phyloP scores from a whole-genome alignment of 352 stramenopile species.

The Pythium vanterpoolii region DNA sequence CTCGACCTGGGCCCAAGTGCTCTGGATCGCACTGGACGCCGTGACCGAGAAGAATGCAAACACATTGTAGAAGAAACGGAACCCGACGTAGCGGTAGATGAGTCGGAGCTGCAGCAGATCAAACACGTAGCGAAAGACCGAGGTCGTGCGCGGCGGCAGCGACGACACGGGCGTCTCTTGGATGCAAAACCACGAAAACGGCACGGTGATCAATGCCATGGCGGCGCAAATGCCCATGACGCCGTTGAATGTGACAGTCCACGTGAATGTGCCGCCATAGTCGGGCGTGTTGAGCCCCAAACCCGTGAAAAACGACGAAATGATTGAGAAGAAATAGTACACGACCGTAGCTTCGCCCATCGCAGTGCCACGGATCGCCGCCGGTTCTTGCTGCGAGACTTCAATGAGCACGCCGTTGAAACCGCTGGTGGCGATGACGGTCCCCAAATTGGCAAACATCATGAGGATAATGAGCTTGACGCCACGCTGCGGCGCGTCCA shows the following conservation, averaged over 20 bases:
- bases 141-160: slow-evolving; percentile 20
- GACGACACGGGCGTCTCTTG: slow-evolving; percentile 29
- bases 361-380: slow-evolving; percentile 38
- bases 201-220: slow-evolving; percentile 30
- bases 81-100: slow-evolving; percentile 25
- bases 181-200: slow-evolving; percentile 51
- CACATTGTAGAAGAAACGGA: slow-evolving; percentile 28
- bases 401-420: slow-evolving; percentile 52
- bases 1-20: slow-evolving; percentile 49
- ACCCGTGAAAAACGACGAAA: slow-evolving; percentile 46
- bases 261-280: slow-evolving; percentile 51
- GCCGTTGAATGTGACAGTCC: slow-evolving; percentile 43
- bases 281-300: slow-evolving; percentile 56
- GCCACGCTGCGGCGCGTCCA: slow-evolving; percentile 33
- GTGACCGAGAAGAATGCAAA: slow-evolving; percentile 50
- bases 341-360: slow-evolving; percentile 16
- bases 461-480: slow-evolving; percentile 58
- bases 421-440: slow-evolving; percentile 38
- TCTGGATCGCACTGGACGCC: slow-evolving; percentile 41
- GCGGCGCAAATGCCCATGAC: slow-evolving; percentile 43
- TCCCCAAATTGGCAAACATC: slow-evolving; percentile 46
- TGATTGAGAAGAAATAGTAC: slow-evolving; percentile 27
- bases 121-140: slow-evolving; percentile 30
- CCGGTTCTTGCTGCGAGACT: slow-evolving; percentile 49
- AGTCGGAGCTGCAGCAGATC: slow-evolving; percentile 52